Evolutionary conservation across 495 filamentous ascomycete species (phyloP), one percentile per base, ranked within the genome.

Genomic region (Hyaloscypha variabilis): DNA sequence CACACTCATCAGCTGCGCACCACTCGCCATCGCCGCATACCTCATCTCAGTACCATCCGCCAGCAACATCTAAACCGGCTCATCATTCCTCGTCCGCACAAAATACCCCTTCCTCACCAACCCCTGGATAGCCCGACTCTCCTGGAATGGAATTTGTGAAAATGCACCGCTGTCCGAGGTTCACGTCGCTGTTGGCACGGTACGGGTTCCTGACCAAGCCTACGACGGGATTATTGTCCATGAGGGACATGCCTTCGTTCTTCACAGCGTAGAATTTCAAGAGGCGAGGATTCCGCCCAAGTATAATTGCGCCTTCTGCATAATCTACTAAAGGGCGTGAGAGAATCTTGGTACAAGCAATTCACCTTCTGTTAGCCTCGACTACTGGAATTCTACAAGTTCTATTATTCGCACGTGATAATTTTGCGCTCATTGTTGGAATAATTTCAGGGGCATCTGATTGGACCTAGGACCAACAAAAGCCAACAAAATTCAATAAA

Each of bases 131-230:
- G 68, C 74, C 73, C 2, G 61, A 25, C 13, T 39, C 29, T 39
- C 72, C 73, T 42, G 72, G 69, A 26, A 66, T 6, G 14, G 67
- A 68, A 60, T 75, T 75, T n/a, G 72, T 75, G 60, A 72, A 75
- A n/a, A 75, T 55, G 36, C 63, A 67, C 49, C 72, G 72, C 39
- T 64, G 63, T 50, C 74, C 67, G 34, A 75, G 68, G 42, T 53
- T 68, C n/a, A 56, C 59, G 26, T 69, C 67, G 1, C 66, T 64
- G n/a, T 39, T 60, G 8, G 64, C 36, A 2, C 64, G 69, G 67
- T 74, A 75, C 8, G 66, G 63, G 49, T 69, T 65, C 24, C 72
- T 70, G 63, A 66, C 66, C 55, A 50, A 31, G 63, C 65, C 34
- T 14, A 61, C 11, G 23, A 61, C 65, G 2, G 68, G 72, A n/a